Evolutionary conservation across 768 basidiomycete genomes (phyloP), one percentile per base, ranked within the genome.

Genomic region (Leccinum rimulosum): DNA sequence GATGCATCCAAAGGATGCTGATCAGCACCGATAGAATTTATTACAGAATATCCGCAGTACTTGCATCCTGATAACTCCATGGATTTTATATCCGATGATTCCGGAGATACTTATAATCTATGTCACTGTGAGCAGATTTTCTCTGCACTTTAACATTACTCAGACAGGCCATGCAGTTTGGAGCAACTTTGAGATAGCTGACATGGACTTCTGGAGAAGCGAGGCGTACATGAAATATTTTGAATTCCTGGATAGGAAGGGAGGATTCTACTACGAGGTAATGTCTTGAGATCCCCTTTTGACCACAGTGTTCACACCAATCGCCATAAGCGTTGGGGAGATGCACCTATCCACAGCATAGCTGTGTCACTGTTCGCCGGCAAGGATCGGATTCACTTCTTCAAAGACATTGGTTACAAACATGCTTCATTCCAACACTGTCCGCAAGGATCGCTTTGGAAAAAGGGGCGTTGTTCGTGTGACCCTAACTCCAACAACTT

Each of bases 361-460:
- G 96, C 91, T 36, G 95, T 89, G 1, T 88, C 95, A 0, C 78
- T 98, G 9, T 91, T 98, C 64, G 89, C 93, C 0, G 82, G 81
- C 70, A 95, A 91, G 70, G 89, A 93, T 17, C 90, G 93, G 73
- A 86, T 98, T 47, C 92, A 97, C 73, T 98, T 93, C 78, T 98
- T 98, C 80, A 84, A 88, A 63, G 94, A 98, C 68, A 92, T 98
- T 53, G 95, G 87, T 4, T 98, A 97, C 71, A 82, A 87, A 35
- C 95, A 98, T 66, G 88, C 93, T 65, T 93, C 94, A 11, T 98
- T 98, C 84, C 91, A 94, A 72, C 93, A 94, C 72, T 94, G 95
- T 71, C 88, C 89, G 0, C 84, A 86, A 73, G 87, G 85, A n/a
- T 82, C 79, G n/a, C 71, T 82, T 7, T 93, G 94, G 74, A 77